Evolutionary conservation across 306 rosid species (phyloP), one percentile per base, ranked within the genome.

Genomic region (Vachellia collinsii): DNA sequence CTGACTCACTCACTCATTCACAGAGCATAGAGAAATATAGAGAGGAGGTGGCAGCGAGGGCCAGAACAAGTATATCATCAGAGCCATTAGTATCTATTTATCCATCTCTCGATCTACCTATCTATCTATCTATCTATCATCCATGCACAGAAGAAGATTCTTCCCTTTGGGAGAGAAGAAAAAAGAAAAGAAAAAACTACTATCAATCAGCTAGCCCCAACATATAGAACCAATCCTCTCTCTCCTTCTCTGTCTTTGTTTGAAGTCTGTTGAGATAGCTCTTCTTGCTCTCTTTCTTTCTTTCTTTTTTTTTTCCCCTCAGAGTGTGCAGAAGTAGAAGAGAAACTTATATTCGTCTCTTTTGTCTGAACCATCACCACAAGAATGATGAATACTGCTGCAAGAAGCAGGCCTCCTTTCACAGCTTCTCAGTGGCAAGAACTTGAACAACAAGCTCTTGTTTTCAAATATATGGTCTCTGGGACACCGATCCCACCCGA

Each of bases 341-440:
- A 41, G 20, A 58, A 48, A 54, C 50, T 46, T 41, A 8, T 23
- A 53, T 53, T 47, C 50, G 53, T 72, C 23, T 53, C 6, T 76
- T 75, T 80, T 46, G 41, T 72, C 70, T 80, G 51, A 68, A 43
- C 23, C 44, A 51, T 19, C 22, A 11, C 6, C 61, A 19, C 11
- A 66, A 84, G 78, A 78, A 88, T 85, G 95, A 76, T 89, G 88
- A 88, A 75, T 78, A 83, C 85, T 51, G 3, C 59, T 80, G 73
- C 88, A 67, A 89, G 89, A 71, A 89, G 82, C 61, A 90, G 89
- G 89, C 88, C 91, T 56, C 94, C 89, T 79, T 96, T 96, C 89
- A 92, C 99, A 53, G 78, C 94, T 81, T 77, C 90, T 51, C 99
- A 96, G 73, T 96, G 99, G 99, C 99, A 96, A 79, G 99, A 96